Percentiles rank a stretch among this genome's conserved stretches.
Evolutionary conservation across 108 stramenopile genomes (phyloP).

Genomic region (Hondaea fermentalgiana): DNA sequence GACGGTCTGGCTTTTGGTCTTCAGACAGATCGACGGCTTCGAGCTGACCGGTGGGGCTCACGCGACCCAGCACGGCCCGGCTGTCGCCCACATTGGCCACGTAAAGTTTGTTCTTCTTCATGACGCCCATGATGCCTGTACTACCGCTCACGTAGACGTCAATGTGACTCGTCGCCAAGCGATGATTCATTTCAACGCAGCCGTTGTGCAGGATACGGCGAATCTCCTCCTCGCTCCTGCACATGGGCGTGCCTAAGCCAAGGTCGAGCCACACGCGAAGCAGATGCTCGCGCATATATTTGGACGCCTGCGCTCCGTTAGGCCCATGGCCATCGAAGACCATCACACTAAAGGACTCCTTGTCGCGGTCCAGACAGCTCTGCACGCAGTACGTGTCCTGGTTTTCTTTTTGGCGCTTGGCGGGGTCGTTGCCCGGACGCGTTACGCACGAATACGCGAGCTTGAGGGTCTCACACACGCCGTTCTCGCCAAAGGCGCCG

Average conservation of each 20-base stretch:
- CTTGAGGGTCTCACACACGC: neutral
- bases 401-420: conserved; percentile 20
- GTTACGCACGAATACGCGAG: conserved; percentile 3
- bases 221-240: neutral
- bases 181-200: conserved; percentile 1
- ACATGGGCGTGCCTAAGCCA: neutral
- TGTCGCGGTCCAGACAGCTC: neutral
- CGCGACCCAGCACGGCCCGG: conserved; percentile 70
- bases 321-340: conserved; percentile 29
- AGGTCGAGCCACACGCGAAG: neutral
- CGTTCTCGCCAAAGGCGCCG: conserved; percentile 20
- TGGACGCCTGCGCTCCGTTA: neutral
- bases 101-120: conserved; percentile 64
- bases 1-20: conserved; percentile 39
- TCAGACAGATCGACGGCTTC: conserved; percentile 38
- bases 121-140: conserved; percentile 76
- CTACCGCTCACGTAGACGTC: conserved; percentile 56
- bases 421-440: conserved; percentile 25
- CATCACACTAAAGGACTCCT: neutral
- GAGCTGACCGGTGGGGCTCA: neutral
- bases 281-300: neutral
- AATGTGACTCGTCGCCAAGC: neutral
- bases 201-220: neutral
- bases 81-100: conserved; percentile 93
- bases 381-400: conserved; percentile 24